Evolutionary conservation across 192 early-diverging fungal genomes (phyloP), one percentile per base, ranked within the genome.

Genomic region (Coemansia sp.): DNA sequence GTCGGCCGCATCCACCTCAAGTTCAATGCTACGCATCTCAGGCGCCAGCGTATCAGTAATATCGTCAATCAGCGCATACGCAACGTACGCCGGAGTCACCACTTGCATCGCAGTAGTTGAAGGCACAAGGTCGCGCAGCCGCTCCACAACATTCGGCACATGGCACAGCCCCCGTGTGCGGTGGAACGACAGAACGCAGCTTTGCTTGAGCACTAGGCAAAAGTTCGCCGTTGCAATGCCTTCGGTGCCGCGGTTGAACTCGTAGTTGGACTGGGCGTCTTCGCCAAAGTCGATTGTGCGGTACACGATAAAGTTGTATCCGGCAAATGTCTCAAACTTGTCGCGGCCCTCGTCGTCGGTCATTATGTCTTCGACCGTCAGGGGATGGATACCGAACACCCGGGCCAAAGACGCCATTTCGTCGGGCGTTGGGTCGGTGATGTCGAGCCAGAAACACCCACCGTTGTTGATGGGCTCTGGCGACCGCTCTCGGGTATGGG

Each of bases 1-100:
- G 67, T 99, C 95, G 60, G 97, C 94, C 0, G 92, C 88, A 57
- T 97, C 94, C 3, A 97, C 95, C 71, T 99, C 95, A 27, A 91
- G 84, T 77, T 99, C 97, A 63, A 99, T 90, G 12, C 87, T 80
- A 41, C 87, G 84, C 65, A 98, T 87, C 29, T 93, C 82, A 4
- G 95, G 95, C 22, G 89, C 88, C 71, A 98, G 94, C 6, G 86
- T 85, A 69, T 98, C 97, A 2, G 92, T 94, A 49, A 98, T 92
- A 64, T 96, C 94, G 74, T 98, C 96, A 65, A 98, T 80, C 21
- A 98, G 67, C 2, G 94, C 93, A 69, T 98, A 98, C 69, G 91
- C 92, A 29, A 74, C 66, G 47, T 72, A 80, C 3, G 71, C 61
- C 3, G 68, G 71, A 17, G 67, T 83, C 0, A 67, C 55, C 3